Evolutionary conservation across 2,329 filamentous ascomycete genomes (phyloP).

Genomic region (Chalaropsis ovoidea): DNA sequence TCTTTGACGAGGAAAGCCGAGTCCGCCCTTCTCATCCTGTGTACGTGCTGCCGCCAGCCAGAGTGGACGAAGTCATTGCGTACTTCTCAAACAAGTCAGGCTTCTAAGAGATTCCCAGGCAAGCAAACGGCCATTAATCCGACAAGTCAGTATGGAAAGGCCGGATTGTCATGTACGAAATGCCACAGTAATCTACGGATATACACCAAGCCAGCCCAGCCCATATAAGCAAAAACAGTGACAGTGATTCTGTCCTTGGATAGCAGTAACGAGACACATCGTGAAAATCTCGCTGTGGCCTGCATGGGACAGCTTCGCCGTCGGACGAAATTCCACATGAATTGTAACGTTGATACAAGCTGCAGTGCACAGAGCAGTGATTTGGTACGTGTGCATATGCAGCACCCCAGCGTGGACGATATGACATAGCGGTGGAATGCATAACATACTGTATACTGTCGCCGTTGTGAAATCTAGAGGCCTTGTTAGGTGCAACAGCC

Average conservation of each 20-base stretch:
- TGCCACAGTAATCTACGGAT: background rate
- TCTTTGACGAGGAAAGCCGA: constrained; percentile 60
- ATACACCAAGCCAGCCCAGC: background rate
- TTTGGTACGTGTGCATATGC: background rate
- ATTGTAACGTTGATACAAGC: background rate
- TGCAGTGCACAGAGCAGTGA: background rate
- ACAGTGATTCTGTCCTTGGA: background rate
- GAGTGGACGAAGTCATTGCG: constrained; percentile 52
- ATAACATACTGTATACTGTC: background rate
- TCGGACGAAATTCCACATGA: background rate
- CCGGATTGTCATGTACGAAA: background rate
- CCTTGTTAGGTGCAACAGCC: no score
- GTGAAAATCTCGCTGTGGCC: background rate
- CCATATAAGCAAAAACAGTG: background rate
- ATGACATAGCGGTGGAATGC: background rate
- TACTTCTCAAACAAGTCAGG: constrained; percentile 54
- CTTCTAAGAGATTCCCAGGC: constrained; percentile 38
- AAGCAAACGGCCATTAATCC: background rate
- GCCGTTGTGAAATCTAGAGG: background rate
- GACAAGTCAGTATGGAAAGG: background rate
- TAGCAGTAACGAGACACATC: background rate
- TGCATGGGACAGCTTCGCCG: background rate
- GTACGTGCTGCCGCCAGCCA: constrained; percentile 67
- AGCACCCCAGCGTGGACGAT: background rate
- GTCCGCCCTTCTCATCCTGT: constrained; percentile 68